A percentile compares a stretch with the other conserved stretches of the same genome.
Evolutionary conservation across 257 asterid genomes (phyloP).

Genomic region (Eucommia ulmoides): DNA sequence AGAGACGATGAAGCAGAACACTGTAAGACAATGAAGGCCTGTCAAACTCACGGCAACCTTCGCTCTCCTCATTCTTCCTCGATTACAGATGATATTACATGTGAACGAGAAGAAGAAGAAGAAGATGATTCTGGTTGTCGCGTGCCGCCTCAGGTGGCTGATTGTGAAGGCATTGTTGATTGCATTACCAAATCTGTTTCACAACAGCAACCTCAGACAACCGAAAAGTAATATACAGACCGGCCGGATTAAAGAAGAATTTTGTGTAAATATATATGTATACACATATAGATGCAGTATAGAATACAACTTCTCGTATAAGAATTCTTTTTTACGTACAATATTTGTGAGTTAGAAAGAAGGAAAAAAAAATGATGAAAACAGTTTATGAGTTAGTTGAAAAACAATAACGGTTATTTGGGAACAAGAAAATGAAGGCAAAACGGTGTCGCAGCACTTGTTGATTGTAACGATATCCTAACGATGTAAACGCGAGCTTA

Average conservation of each 20-base stretch:
- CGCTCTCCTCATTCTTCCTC: slow-evolving; percentile 68
- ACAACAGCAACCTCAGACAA: slow-evolving; percentile 27
- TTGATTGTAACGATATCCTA: no score
- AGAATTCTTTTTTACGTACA: no score
- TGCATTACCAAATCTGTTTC: slow-evolving; percentile 52
- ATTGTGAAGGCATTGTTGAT: slow-evolving; percentile 72
- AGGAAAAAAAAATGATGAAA: no score
- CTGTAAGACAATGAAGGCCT: slow-evolving; percentile 96
- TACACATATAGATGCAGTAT: not conserved
- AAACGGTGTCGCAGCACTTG: no score
- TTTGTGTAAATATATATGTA: no score
- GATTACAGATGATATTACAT: no score
- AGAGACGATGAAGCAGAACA: slow-evolving; percentile 98
- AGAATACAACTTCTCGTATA: no score
- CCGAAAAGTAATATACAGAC: slow-evolving; percentile 8
- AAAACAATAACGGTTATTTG: no score
- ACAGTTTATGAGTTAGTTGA: no score
- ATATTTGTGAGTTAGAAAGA: no score
- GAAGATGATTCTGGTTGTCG: slow-evolving; percentile 32
- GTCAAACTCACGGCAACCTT: slow-evolving; percentile 82
- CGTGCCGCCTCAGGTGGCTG: slow-evolving; percentile 32
- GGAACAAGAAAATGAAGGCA: no score
- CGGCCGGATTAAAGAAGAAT: slow-evolving; percentile 8
- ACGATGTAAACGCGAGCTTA: no score
- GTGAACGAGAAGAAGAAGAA: slow-evolving; percentile 8